Conservation (phyloP, 345 rosid genomes). For the Diplotaxis tenuifolia region DNA sequence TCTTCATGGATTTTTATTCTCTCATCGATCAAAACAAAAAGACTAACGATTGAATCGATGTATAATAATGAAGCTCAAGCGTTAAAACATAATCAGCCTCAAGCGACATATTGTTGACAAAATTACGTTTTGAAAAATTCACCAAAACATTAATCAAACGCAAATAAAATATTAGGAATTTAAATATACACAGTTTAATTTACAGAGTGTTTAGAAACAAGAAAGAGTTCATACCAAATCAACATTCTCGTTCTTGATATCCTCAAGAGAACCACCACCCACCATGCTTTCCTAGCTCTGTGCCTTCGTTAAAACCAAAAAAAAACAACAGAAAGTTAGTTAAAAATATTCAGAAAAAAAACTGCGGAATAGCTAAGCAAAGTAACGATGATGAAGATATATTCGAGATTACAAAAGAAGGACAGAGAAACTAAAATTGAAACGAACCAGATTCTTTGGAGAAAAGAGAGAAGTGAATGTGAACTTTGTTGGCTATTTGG, state of each 20-base stretch:
- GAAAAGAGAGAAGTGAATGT: constrained; percentile 26
- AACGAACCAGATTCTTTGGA: constrained; percentile 40
- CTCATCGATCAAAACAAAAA: background rate
- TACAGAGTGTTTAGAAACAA: background rate
- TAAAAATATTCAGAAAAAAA: background rate
- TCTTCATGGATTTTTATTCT: background rate
- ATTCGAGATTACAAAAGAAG: background rate
- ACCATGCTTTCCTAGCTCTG: constrained; percentile 23
- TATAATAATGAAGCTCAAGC: background rate
- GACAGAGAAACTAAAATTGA: background rate
- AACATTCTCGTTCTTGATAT: constrained; percentile 36
- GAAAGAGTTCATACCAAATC: constrained; percentile 30
- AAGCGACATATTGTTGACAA: background rate
- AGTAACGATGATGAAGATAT: background rate
- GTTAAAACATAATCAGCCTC: background rate
- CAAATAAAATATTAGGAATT: background rate
- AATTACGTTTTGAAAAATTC: background rate
- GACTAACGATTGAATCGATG: background rate
- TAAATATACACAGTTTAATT: background rate
- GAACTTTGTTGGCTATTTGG: constrained; percentile 24
- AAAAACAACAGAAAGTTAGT: background rate
- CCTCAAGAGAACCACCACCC: constrained; percentile 20
- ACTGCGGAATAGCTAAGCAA: constrained; percentile 1
- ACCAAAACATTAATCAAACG: background rate
- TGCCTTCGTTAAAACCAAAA: constrained; percentile 5